Conservation (phyloP, 192 early-diverging fungal species). For the Polychytrium aggregatum region DNA sequence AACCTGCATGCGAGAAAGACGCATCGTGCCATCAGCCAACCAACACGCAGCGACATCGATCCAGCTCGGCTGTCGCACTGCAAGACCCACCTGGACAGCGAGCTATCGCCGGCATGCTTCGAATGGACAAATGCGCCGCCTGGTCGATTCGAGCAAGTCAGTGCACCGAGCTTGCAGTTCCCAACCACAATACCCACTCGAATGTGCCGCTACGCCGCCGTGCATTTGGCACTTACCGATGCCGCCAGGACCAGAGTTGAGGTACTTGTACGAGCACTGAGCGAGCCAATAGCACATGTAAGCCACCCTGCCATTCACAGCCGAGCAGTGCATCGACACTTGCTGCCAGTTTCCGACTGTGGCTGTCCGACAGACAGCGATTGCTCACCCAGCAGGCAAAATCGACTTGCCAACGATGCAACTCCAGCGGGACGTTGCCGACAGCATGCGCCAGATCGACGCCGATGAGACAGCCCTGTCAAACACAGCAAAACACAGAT, state of each 20-base stretch:
- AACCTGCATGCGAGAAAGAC: too few species aligned
- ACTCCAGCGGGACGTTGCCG: constrained; percentile 76
- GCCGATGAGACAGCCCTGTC: constrained; percentile 76
- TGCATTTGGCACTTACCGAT: constrained; percentile 39
- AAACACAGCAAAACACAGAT: background rate
- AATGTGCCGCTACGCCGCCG: background rate
- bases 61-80: too few species aligned
- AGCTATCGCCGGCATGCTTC: constrained; percentile 41
- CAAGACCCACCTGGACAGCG: too few species aligned
- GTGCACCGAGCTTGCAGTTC: background rate
- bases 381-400: constrained; percentile 77
- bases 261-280: constrained; percentile 95
- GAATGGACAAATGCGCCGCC: constrained; percentile 82
- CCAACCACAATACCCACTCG: background rate
- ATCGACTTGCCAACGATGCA: constrained; percentile 95
- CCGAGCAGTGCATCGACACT: too few species aligned
- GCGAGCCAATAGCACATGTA: too few species aligned
- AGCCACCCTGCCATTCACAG: constrained; percentile 4
- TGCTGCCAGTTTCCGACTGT: too few species aligned
- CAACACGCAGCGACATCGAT: too few species aligned
- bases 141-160: constrained; percentile 1
- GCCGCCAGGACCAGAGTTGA: constrained; percentile 94
- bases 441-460: constrained; percentile 93
- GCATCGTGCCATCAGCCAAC: too few species aligned
- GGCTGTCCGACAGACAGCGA: too few species aligned